Evolutionary conservation across 1,284 basidiomycete species (phyloP).

Genomic region (Malassezia caprae): DNA sequence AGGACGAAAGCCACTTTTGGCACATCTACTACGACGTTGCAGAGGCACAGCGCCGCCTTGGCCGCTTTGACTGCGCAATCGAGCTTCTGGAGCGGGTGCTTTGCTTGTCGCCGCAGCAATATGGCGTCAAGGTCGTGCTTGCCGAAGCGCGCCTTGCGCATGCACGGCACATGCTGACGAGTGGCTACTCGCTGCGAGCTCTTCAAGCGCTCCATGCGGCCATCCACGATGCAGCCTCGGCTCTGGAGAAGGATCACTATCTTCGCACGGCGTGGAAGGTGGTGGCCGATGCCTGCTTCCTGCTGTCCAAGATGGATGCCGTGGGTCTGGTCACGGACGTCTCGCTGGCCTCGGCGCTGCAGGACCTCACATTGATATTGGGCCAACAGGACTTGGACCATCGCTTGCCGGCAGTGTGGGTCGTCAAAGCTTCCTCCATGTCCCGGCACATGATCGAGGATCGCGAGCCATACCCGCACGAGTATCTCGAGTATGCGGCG

Average conservation of each 20-base stretch:
- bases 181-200: conserved; percentile 66
- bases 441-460: background rate
- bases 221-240: conserved; percentile 55
- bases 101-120: conserved; percentile 54
- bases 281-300: conserved; percentile 64
- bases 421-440: conserved; percentile 17
- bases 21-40: conserved; percentile 72
- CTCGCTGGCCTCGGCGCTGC: conserved; percentile 10
- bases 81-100: conserved; percentile 59
- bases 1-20: conserved; percentile 57
- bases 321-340: background rate
- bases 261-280: conserved; percentile 65
- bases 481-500: conserved; percentile 17
- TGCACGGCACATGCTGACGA: conserved; percentile 59
- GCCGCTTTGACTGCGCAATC: conserved; percentile 66
- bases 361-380: conserved; percentile 18
- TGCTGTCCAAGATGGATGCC: conserved; percentile 27
- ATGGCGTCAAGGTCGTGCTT: conserved; percentile 65
- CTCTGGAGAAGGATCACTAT: conserved; percentile 53
- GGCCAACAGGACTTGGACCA: conserved; percentile 25
- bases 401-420: conserved; percentile 29
- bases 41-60: conserved; percentile 71
- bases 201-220: conserved; percentile 62
- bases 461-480: background rate
- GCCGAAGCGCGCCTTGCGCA: conserved; percentile 65